phyloP scores from a whole-genome alignment of 306 rosid genomes.

The Calophaca sinica region DNA sequence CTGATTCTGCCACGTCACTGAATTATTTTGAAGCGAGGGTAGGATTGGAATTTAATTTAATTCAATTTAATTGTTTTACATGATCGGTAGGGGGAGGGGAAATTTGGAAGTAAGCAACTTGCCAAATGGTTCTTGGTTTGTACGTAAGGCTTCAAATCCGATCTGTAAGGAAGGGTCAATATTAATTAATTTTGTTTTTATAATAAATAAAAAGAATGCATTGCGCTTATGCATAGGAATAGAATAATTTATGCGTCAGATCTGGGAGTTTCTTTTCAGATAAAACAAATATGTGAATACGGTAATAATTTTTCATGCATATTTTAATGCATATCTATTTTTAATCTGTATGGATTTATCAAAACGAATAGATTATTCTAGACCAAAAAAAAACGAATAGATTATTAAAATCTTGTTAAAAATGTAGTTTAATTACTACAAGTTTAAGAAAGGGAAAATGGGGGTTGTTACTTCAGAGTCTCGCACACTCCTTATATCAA shows the following conservation, averaged over 20 bases:
- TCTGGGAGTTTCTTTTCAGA: constrained; percentile 7
- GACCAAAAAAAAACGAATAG: too few species aligned
- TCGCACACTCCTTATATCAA: too few species aligned
- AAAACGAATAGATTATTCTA: too few species aligned
- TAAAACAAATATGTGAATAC: background rate
- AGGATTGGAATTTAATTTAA: constrained; percentile 22
- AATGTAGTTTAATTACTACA: too few species aligned
- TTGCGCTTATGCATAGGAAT: background rate
- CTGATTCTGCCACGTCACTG: constrained; percentile 45
- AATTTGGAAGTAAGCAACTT: constrained; percentile 1
- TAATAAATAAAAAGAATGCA: background rate
- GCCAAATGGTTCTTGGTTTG: background rate
- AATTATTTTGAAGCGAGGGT: constrained; percentile 1
- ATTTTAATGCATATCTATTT: too few species aligned
- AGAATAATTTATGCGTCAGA: background rate
- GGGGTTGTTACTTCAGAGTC: too few species aligned
- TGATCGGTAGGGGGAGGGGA: background rate
- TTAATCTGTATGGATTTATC: too few species aligned
- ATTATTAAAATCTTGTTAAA: too few species aligned
- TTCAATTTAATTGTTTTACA: background rate
- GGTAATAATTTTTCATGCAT: background rate
- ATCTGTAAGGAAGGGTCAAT: constrained; percentile 17
- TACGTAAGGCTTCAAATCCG: constrained; percentile 22
- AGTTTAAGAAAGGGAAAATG: too few species aligned
- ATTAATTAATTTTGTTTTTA: background rate